A percentile compares a stretch with the other conserved stretches of the same genome.
These are phyloP conservation scores for Hemileia vastatrix DNA, from an alignment of 1,284 basidiomycete species.

Conservation along the genomic window DNA sequence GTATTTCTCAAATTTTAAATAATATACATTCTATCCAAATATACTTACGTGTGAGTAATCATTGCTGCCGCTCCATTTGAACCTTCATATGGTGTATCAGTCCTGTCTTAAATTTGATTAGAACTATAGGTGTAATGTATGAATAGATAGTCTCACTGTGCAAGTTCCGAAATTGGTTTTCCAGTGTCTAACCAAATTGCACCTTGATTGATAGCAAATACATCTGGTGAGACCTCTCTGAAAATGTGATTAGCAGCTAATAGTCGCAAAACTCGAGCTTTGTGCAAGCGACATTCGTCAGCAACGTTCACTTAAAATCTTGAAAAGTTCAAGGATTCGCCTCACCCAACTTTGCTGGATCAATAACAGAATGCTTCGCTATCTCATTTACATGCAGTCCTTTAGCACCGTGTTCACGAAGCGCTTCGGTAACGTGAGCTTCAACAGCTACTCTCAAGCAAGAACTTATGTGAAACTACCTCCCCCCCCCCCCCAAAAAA, in stretches of 20 bases:
- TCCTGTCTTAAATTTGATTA: constrained; percentile 37
- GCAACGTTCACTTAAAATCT: too few species aligned
- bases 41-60: constrained; percentile 54
- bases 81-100: constrained; percentile 54
- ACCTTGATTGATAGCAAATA: constrained; percentile 59
- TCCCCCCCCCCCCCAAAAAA: too few species aligned
- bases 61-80: constrained; percentile 59
- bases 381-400: constrained; percentile 55
- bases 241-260: constrained; percentile 63
- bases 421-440: constrained; percentile 45
- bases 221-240: constrained; percentile 56
- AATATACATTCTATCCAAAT: too few species aligned
- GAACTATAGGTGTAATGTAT: not conserved
- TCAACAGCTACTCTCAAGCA: constrained; percentile 41
- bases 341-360: constrained; percentile 55
- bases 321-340: not conserved
- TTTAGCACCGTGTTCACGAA: constrained; percentile 44
- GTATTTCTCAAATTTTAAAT: too few species aligned
- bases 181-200: constrained; percentile 59
- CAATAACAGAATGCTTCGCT: constrained; percentile 50
- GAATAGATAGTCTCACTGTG: constrained; percentile 33
- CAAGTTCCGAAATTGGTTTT: constrained; percentile 48
- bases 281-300: too few species aligned
- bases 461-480: too few species aligned
- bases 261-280: constrained; percentile 53